Evolutionary conservation across 306 rosid species (phyloP), one percentile per base, ranked within the genome.

Genomic region (Oemleria cerasiformis): DNA sequence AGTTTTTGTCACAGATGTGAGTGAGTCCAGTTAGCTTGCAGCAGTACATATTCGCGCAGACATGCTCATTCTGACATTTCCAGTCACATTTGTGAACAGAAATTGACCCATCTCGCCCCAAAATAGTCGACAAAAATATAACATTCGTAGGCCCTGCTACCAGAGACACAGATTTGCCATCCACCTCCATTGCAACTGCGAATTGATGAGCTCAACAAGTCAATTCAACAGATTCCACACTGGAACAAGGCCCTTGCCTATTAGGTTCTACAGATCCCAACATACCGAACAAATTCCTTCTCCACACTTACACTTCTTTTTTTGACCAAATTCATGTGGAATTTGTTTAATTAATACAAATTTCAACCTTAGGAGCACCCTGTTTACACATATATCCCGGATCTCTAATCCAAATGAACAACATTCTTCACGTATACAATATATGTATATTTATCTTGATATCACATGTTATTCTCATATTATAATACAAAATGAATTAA

Each of bases 1-100:
- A 95, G 85, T 95, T 95, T 70, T 89, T 91, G 90, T 95, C 99
- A 80, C 99, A 94, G 72, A 94, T 91, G 87, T 94, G 99, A 81
- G 97, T 94, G 73, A 88, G 81, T 68, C 97, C 97, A 42, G 99
- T 91, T 62, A 85, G 77, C 83, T 91, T 94, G 96, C 99, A 94
- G 80, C 88, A 86, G 74, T 89, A 94, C 90, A 91, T 91, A 76
- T 94, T 94, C 63, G 96, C 99, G 73, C 88, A 94, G 54, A 94
- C 86, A 79, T 81, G 92, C 77, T 94, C 99, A 4, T 91, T 94
- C 84, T 94, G 73, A 79, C 99, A 94, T 77, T 94, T 94, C 96
- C 95, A 89, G 83, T 94, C 97, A 67, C 99, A 94, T 82, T 85
- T 89, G 88, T 91, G 99, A 71, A 81, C 88, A 48, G 92, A 68